A percentile compares a stretch with the other conserved stretches of the same genome.
These are phyloP conservation scores for Gloeophyllum trabeum DNA, from an alignment of 768 basidiomycete genomes.

Conservation along the genomic window DNA sequence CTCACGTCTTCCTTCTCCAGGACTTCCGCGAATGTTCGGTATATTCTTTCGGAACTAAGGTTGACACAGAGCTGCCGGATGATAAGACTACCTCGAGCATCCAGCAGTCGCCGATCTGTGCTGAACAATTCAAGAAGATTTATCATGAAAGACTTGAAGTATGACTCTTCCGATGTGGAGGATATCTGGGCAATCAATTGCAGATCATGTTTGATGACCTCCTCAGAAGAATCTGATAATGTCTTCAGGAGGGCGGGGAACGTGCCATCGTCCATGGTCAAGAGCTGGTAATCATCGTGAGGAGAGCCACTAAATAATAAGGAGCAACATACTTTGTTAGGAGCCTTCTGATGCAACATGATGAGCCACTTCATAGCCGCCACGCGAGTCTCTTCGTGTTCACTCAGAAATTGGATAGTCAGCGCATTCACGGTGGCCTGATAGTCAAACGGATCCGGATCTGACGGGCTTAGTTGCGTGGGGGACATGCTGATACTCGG, in stretches of 20 bases:
- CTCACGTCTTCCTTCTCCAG: slow-evolving; percentile 94
- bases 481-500: slow-evolving; percentile 15
- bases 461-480: slow-evolving; percentile 24
- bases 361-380: slow-evolving; percentile 96
- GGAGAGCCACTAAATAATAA: background rate
- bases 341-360: slow-evolving; percentile 97
- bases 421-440: slow-evolving; percentile 86
- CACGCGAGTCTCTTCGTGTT: slow-evolving; percentile 93
- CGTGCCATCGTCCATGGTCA: slow-evolving; percentile 94
- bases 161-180: slow-evolving; percentile 87
- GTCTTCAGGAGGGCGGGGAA: slow-evolving; percentile 95
- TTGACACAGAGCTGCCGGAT: slow-evolving; percentile 91
- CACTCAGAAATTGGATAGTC: slow-evolving; percentile 89
- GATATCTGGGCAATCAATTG: slow-evolving; percentile 96
- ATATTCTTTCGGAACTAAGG: slow-evolving; percentile 92
- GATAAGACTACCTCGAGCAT: slow-evolving; percentile 89
- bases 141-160: slow-evolving; percentile 93
- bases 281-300: slow-evolving; percentile 41
- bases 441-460: slow-evolving; percentile 79
- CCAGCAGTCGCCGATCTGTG: slow-evolving; percentile 83
- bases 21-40: slow-evolving; percentile 92
- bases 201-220: slow-evolving; percentile 93
- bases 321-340: slow-evolving; percentile 60
- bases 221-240: slow-evolving; percentile 91
- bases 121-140: slow-evolving; percentile 92